Evolutionary conservation across 2,329 filamentous ascomycete genomes (phyloP), one percentile per base, ranked within the genome.

Genomic region (Fusarium fracticaudum): DNA sequence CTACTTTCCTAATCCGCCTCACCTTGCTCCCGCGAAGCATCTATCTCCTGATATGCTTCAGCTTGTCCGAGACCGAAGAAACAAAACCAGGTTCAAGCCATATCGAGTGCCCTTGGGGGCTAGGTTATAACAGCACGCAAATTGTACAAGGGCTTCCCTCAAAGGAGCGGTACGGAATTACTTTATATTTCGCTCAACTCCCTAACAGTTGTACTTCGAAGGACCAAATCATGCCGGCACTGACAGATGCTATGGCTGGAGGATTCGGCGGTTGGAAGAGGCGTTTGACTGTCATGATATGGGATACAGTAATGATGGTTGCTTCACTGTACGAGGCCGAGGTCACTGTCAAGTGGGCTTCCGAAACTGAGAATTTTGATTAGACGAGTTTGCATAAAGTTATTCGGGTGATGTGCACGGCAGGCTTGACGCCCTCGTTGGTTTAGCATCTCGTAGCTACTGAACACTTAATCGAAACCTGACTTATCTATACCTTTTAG

Each of bases 161-260:
- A 35, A 18, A 24, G 17, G 12, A 24, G 12, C 17, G 18, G 31
- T 26, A 9, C 17, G 8, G 24, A 26, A 11, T 12, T 11, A 20
- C 8, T 35, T 35, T 11, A 7, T 11, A 4, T 20, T 35, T 20
- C 6, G 5, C 13, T 24, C 15, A 33, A 9, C 2, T 24, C 2
- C 8, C 17, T 18, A 10, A 14, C 6, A 35, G 0, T 35, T 18
- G 6, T 20, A 6, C 5, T 24, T 17, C 8, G 4, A 24, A 17
- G 8, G 3, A 14, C 12, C 3, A 5, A 18, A 24, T 18, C 15
- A 35, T 35, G 11, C 11, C 33, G 48, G 33, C 4, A 12, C 29
- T 14, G 3, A 24, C 8, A 24, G n/a, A 24, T 6, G 31, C 12
- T 24, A 15, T 24, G 31, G 17, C 17, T 11, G 12, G 9, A 35